A percentile compares a stretch with the other conserved stretches of the same genome.
Conservation (phyloP, 1,139 yeast species). For the Meyerozyma guilliermondii region DNA sequence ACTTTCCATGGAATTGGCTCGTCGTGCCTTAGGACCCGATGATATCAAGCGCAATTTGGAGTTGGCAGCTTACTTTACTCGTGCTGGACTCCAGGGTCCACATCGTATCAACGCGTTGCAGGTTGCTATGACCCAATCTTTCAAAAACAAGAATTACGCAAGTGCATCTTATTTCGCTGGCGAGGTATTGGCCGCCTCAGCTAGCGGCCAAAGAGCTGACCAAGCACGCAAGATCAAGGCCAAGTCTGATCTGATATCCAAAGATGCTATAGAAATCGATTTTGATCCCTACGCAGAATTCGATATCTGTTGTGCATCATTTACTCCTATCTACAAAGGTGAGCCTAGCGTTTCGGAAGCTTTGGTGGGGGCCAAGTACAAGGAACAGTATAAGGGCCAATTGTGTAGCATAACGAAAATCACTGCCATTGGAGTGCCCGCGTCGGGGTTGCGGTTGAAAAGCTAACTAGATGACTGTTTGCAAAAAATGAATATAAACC, state of each 20-base stretch:
- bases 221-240: constrained; percentile 81
- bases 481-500: background rate
- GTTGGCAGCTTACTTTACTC: constrained; percentile 92
- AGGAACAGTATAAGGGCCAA: constrained; percentile 69
- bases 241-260: constrained; percentile 72
- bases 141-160: constrained; percentile 80
- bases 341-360: constrained; percentile 69
- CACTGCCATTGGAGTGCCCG: constrained; percentile 86
- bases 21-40: constrained; percentile 69
- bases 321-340: constrained; percentile 85
- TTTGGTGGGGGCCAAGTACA: constrained; percentile 88
- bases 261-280: constrained; percentile 85
- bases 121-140: constrained; percentile 92
- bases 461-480: constrained; percentile 11
- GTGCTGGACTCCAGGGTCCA: constrained; percentile 72
- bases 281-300: constrained; percentile 91
- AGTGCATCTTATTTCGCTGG: constrained; percentile 88
- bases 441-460: constrained; percentile 78
- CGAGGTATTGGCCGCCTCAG: constrained; percentile 65
- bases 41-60: constrained; percentile 85
- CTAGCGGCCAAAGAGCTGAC: constrained; percentile 78
- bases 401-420: constrained; percentile 72
- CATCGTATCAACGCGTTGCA: constrained; percentile 87
- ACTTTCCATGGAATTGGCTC: constrained; percentile 79
- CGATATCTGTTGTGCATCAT: constrained; percentile 81